Conservation (phyloP, 2,329 filamentous ascomycete species). For the Plectosphaerella plurivora region DNA sequence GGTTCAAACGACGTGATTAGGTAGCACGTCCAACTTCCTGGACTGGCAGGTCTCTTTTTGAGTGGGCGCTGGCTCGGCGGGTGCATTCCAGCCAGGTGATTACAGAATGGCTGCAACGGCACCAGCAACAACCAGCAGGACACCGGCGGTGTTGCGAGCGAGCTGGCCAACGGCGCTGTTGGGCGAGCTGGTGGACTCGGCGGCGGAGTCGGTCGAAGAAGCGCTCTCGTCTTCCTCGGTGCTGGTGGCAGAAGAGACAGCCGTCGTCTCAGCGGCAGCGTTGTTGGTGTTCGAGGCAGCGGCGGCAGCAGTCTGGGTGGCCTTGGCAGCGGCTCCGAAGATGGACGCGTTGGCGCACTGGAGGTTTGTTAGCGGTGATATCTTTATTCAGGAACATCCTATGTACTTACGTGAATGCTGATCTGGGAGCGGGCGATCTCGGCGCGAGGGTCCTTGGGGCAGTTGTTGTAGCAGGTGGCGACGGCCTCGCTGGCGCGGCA, state of each 20-base stretch:
- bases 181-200: slow-evolving; percentile 12
- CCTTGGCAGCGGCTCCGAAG: slow-evolving; percentile 28
- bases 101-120: slow-evolving; percentile 32
- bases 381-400: too few species aligned
- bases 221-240: slow-evolving; percentile 7
- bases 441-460: slow-evolving; percentile 41
- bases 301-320: slow-evolving; percentile 17
- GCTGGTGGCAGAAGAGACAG: slow-evolving; percentile 5
- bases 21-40: not conserved
- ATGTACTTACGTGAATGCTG: slow-evolving; percentile 23
- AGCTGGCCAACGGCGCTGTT: slow-evolving; percentile 22
- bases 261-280: slow-evolving; percentile 13
- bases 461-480: slow-evolving; percentile 53
- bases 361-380: too few species aligned
- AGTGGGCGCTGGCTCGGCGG: too few species aligned
- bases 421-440: slow-evolving; percentile 29
- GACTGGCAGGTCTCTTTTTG: too few species aligned
- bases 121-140: slow-evolving; percentile 31
- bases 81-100: slow-evolving; percentile 3
- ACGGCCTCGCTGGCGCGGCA: slow-evolving; percentile 40
- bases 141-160: slow-evolving; percentile 24
- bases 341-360: slow-evolving; percentile 39
- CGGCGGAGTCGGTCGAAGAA: slow-evolving; percentile 12
- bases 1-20: slow-evolving; percentile 1
- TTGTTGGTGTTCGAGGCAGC: slow-evolving; percentile 15